These are phyloP conservation scores for Lyophyllum atratum DNA, from an alignment of 768 basidiomycete species.

Conservation along the genomic window DNA sequence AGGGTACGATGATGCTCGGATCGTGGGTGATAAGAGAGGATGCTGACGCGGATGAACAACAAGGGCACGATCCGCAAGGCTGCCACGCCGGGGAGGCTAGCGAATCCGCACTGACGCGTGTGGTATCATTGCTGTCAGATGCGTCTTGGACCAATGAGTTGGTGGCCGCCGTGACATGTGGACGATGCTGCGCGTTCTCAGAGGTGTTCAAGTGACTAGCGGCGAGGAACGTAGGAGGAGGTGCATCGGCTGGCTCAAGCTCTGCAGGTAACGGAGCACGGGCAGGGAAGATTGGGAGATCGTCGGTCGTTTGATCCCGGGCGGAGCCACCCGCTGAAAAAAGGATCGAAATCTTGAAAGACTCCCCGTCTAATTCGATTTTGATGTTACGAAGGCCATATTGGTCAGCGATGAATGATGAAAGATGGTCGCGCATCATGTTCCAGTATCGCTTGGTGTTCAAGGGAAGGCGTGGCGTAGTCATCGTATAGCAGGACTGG, in stretches of 20 bases:
- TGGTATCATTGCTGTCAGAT: neutral
- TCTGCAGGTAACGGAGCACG: too few relatives aligned
- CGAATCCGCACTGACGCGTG: neutral
- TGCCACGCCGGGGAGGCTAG: too few relatives aligned
- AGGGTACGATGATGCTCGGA: neutral
- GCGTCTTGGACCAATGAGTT: neutral
- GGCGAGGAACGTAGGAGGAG: too few relatives aligned
- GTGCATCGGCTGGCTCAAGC: too few relatives aligned
- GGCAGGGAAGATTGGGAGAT: neutral
- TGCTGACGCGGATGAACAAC: neutral
- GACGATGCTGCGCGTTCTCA: too few relatives aligned
- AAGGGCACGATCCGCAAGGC: neutral
- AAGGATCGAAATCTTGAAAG: neutral
- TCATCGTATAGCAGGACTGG: neutral
- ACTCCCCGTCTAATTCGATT: neutral
- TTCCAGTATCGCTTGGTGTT: neutral
- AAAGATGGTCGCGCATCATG: neutral
- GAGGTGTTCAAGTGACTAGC: too few relatives aligned
- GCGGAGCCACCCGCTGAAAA: neutral
- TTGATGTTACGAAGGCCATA: too few relatives aligned
- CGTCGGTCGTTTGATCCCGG: too few relatives aligned
- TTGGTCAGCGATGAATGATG: neutral
- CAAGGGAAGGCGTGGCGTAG: neutral
- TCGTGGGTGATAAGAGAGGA: neutral
- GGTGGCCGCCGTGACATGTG: too few relatives aligned